A percentile compares a stretch with the other conserved stretches of the same genome.
Conservation (phyloP, 306 rosid species). For the Sindora glabra region DNA sequence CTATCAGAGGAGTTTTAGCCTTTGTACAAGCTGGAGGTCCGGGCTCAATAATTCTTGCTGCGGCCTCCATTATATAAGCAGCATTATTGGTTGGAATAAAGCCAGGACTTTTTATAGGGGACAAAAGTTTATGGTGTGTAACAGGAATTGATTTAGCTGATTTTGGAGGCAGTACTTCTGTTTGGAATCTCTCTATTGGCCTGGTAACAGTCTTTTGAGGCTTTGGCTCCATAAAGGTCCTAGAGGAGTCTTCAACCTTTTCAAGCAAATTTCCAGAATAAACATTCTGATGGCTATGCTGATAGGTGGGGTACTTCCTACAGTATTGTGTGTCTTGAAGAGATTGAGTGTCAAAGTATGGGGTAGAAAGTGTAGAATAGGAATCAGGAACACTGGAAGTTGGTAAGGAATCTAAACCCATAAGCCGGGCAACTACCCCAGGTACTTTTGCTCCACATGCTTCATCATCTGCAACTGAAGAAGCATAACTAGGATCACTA, state of each 20-base stretch:
- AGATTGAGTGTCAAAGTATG: constrained; percentile 64
- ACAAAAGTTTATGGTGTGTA: constrained; percentile 88
- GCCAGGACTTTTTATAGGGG: constrained; percentile 80
- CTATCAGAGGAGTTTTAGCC: constrained; percentile 38
- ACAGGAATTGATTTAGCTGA: constrained; percentile 84
- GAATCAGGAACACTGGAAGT: constrained; percentile 53
- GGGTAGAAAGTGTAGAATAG: constrained; percentile 47
- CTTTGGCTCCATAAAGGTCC: constrained; percentile 44
- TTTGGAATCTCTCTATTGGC: constrained; percentile 89
- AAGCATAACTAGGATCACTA: constrained; percentile 73
- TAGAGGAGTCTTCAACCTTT: constrained; percentile 33
- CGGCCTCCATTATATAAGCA: constrained; percentile 96
- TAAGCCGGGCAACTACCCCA: constrained; percentile 82
- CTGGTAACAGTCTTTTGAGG: constrained; percentile 44
- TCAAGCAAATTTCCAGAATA: constrained; percentile 52
- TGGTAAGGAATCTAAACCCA: constrained; percentile 92
- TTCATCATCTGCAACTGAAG: constrained; percentile 88
- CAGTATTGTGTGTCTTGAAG: constrained; percentile 46
- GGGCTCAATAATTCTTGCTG: constrained; percentile 80
- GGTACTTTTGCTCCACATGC: constrained; percentile 60
- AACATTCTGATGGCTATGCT: constrained; percentile 39
- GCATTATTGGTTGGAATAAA: constrained; percentile 70
- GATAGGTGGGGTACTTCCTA: constrained; percentile 39
- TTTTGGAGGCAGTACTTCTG: constrained; percentile 88
- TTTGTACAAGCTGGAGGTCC: constrained; percentile 48